Conservation (phyloP, 2,329 filamentous ascomycete species). For the Calycina marina region DNA sequence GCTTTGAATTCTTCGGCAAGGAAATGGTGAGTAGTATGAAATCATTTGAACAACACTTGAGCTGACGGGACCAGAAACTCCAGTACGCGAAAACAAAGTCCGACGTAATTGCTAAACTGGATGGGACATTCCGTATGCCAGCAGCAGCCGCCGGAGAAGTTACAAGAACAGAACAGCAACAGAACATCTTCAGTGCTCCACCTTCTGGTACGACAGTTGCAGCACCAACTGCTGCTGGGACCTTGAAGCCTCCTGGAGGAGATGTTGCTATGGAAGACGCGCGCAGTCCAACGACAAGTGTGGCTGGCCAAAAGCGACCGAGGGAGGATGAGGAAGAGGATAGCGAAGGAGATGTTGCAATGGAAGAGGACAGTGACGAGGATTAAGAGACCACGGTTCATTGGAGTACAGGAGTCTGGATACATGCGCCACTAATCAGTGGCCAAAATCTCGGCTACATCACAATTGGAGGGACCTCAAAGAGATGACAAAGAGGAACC, state of each 20-base stretch:
- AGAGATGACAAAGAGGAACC: too few relatives aligned
- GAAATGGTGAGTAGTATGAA: slow-evolving; percentile 74
- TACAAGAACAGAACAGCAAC: slow-evolving; percentile 59
- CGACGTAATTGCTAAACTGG: slow-evolving; percentile 75
- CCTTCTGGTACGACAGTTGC: slow-evolving; percentile 32
- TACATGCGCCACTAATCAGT: too few relatives aligned
- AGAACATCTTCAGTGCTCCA: slow-evolving; percentile 65
- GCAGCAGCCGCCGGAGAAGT: slow-evolving; percentile 37
- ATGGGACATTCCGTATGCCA: slow-evolving; percentile 73
- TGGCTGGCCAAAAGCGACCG: slow-evolving; percentile 50
- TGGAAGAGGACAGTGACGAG: slow-evolving; percentile 38
- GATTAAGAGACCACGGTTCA: slow-evolving; percentile 10
- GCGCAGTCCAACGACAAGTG: slow-evolving; percentile 35
- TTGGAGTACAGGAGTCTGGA: not conserved
- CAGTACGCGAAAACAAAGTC: slow-evolving; percentile 84
- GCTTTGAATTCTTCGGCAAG: slow-evolving; percentile 71
- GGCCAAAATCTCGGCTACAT: too few relatives aligned
- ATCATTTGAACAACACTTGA: too few relatives aligned
- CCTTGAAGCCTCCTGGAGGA: slow-evolving; percentile 30
- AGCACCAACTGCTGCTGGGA: slow-evolving; percentile 26
- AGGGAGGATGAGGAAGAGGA: slow-evolving; percentile 58
- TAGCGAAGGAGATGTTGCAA: slow-evolving; percentile 50
- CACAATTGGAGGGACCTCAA: too few relatives aligned
- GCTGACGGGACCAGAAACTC: too few relatives aligned
- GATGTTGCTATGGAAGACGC: slow-evolving; percentile 37